phyloP scores from a whole-genome alignment of 306 rosid genomes.

The Rosa chinensis region DNA sequence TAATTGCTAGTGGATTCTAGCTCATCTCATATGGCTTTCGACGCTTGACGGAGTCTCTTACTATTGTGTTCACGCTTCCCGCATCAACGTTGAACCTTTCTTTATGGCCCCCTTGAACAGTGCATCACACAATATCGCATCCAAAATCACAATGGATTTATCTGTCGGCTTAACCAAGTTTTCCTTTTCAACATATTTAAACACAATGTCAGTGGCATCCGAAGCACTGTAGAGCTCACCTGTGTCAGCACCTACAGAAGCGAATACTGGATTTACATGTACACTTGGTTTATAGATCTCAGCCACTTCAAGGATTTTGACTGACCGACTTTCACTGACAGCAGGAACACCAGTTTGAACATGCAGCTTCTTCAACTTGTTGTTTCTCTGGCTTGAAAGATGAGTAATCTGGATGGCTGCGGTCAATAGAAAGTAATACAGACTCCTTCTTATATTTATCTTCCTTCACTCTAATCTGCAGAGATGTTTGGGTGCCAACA shows the following conservation, averaged over 20 bases:
- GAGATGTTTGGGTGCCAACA: no score
- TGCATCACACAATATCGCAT: conserved; percentile 74
- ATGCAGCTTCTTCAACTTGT: conserved; percentile 55
- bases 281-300: conserved; percentile 86
- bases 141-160: conserved; percentile 64
- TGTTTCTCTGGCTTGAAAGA: conserved; percentile 90
- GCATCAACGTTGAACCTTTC: conserved; percentile 71
- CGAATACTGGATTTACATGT: conserved; percentile 79
- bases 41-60: no score
- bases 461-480: conserved; percentile 79
- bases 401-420: conserved; percentile 65
- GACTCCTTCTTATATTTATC: conserved; percentile 86
- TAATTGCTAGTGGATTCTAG: no score
- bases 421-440: conserved; percentile 51
- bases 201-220: conserved; percentile 75
- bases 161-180: conserved; percentile 71
- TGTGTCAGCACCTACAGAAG: conserved; percentile 66
- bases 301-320: conserved; percentile 69
- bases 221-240: conserved; percentile 67
- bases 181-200: conserved; percentile 67
- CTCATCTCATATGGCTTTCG: no score
- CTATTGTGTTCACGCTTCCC: no score
- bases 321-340: conserved; percentile 45
- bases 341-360: conserved; percentile 51
- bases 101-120: conserved; percentile 85